phyloP scores from a whole-genome alignment of 2,329 filamentous ascomycete species.

The Simplicillium sp. region DNA sequence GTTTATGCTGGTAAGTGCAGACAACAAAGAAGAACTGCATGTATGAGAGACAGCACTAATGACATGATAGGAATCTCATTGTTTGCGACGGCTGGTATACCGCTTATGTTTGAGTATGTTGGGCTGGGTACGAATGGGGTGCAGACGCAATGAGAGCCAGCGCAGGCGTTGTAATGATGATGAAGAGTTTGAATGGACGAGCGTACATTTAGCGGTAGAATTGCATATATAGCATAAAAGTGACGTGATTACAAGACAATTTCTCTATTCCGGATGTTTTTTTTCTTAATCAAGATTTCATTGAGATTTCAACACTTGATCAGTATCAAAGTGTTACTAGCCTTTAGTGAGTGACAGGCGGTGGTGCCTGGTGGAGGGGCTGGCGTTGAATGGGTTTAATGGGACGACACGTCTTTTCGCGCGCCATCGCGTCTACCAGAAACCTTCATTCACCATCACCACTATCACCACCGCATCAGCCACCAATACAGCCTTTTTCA shows the following conservation, averaged over 20 bases:
- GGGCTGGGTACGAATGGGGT: conserved; percentile 37
- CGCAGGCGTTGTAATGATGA: not conserved
- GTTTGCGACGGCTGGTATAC: conserved; percentile 68
- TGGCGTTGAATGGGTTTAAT: conserved; percentile 14
- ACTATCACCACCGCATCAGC: conserved; percentile 15
- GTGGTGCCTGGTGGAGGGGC: too few relatives aligned
- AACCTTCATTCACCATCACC: conserved; percentile 16
- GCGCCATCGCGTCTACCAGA: conserved; percentile 18
- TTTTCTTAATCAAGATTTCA: too few relatives aligned
- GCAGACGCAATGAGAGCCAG: conserved; percentile 9
- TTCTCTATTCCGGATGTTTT: too few relatives aligned
- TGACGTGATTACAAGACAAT: too few relatives aligned
- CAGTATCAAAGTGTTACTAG: too few relatives aligned
- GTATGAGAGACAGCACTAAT: conserved; percentile 10
- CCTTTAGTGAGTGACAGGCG: too few relatives aligned
- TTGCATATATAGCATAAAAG: not conserved
- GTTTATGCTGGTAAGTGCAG: conserved; percentile 77
- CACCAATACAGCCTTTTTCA: conserved; percentile 10
- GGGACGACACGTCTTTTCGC: conserved; percentile 18
- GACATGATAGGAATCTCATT: conserved; percentile 61
- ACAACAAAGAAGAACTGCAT: not conserved
- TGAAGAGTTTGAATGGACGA: not conserved
- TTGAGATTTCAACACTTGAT: too few relatives aligned
- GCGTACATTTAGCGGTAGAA: not conserved
- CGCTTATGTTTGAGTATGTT: conserved; percentile 59